These are phyloP conservation scores for Immersiporthe knoxdaviesiana DNA, from an alignment of 2,329 filamentous ascomycete species.

Conservation along the genomic window DNA sequence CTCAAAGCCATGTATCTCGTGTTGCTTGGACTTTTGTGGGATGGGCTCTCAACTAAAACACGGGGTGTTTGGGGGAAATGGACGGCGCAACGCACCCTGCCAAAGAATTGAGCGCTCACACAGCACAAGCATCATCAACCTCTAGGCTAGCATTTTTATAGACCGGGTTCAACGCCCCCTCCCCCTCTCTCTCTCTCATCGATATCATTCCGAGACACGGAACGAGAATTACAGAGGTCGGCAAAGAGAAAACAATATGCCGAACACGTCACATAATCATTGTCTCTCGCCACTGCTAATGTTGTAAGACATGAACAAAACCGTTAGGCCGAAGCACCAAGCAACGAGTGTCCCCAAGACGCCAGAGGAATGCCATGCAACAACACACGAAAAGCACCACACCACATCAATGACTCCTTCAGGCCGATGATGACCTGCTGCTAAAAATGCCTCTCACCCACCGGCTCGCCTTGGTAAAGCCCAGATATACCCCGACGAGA, in stretches of 20 bases:
- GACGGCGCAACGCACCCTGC: neutral
- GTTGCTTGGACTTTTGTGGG: neutral
- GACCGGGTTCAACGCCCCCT: too few relatives aligned
- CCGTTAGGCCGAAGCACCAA: neutral
- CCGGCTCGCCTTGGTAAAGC: constrained; percentile 51
- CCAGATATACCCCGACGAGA: constrained; percentile 52
- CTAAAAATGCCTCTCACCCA: constrained; percentile 35
- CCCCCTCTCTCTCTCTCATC: too few relatives aligned
- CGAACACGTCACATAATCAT: neutral
- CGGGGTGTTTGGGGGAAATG: neutral
- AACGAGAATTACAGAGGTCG: neutral
- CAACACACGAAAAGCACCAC: neutral
- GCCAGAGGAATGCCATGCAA: neutral
- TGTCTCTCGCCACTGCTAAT: too few relatives aligned
- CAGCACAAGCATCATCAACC: neutral
- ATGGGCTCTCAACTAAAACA: neutral
- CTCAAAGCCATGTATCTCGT: neutral
- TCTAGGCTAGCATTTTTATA: neutral
- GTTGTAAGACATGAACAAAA: too few relatives aligned
- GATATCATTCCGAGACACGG: neutral
- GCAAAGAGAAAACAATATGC: neutral
- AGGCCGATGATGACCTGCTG: constrained; percentile 10
- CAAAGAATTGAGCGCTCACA: neutral
- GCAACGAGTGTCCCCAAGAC: neutral
- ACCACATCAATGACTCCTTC: neutral